These are phyloP conservation scores for Hirsutella rhossiliensis DNA, from an alignment of 2,329 filamentous ascomycete species.

Conservation along the genomic window DNA sequence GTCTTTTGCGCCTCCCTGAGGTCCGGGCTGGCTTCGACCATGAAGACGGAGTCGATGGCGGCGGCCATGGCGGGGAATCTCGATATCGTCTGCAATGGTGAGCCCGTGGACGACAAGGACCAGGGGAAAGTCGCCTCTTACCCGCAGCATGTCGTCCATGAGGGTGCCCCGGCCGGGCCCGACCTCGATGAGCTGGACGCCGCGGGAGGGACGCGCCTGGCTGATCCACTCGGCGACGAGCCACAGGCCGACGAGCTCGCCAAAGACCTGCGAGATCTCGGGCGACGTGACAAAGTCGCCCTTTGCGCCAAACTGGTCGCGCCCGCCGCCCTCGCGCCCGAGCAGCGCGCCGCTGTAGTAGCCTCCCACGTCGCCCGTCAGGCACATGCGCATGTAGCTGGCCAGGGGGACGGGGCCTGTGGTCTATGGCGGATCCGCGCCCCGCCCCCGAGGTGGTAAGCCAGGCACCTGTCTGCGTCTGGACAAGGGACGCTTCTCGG, in stretches of 20 bases:
- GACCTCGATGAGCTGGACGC: slow-evolving; percentile 84
- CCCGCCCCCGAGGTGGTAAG: neutral
- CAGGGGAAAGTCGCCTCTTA: slow-evolving; percentile 28
- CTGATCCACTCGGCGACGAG: slow-evolving; percentile 93
- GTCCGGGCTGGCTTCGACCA: slow-evolving; percentile 84
- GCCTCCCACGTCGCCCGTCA: slow-evolving; percentile 79
- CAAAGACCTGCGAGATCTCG: slow-evolving; percentile 95
- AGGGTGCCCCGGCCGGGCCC: slow-evolving; percentile 88
- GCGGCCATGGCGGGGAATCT: slow-evolving; percentile 69
- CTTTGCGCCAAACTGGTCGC: slow-evolving; percentile 83
- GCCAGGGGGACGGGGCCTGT: slow-evolving; percentile 89
- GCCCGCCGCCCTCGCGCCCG: slow-evolving; percentile 32
- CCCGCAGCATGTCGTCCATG: slow-evolving; percentile 91
- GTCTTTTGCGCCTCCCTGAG: slow-evolving; percentile 68
- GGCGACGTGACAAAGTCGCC: slow-evolving; percentile 96
- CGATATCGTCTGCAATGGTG: slow-evolving; percentile 53
- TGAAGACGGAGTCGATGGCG: slow-evolving; percentile 76
- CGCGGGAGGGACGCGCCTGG: slow-evolving; percentile 61
- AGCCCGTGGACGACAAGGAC: neutral
- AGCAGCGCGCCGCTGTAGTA: slow-evolving; percentile 74
- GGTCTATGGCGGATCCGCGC: slow-evolving; percentile 23
- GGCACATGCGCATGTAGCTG: slow-evolving; percentile 96
- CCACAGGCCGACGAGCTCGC: slow-evolving; percentile 90
- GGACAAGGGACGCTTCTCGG: neutral
- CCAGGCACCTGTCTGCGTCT: neutral